These are phyloP conservation scores for Creolimax fragrantissima DNA, from an alignment of 78 protist species.

Conservation along the genomic window DNA sequence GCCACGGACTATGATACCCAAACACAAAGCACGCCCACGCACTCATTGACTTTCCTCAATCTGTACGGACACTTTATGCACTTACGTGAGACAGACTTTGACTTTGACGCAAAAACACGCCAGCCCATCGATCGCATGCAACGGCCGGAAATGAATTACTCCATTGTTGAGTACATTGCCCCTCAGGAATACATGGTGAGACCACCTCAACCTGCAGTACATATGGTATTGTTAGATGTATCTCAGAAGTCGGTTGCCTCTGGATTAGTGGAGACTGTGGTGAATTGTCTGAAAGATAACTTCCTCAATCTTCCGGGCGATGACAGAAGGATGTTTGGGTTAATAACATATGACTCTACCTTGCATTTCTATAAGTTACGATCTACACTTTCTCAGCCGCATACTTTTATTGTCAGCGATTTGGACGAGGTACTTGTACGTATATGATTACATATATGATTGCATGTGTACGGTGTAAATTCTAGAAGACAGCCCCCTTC, in stretches of 20 bases:
- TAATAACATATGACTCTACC: slow-evolving; percentile 17
- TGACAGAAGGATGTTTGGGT: neutral
- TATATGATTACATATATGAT: too few species aligned
- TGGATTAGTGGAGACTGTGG: neutral
- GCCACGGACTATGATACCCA: too few species aligned
- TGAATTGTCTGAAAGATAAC: neutral
- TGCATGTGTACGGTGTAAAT: too few species aligned
- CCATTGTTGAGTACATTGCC: slow-evolving; percentile 19
- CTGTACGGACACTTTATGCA: too few species aligned
- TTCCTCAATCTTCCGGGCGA: slow-evolving; percentile 6
- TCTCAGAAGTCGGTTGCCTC: neutral
- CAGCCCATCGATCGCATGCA: slow-evolving; percentile 7
- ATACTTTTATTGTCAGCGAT: neutral
- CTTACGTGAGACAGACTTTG: neutral
- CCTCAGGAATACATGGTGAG: slow-evolving; percentile 25
- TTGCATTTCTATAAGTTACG: slow-evolving; percentile 17
- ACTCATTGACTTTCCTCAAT: too few species aligned
- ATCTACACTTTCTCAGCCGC: neutral
- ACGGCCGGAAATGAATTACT: neutral
- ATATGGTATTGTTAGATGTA: neutral
- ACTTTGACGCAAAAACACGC: neutral
- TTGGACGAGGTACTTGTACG: neutral
- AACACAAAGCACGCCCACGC: too few species aligned
- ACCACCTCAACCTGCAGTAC: slow-evolving; percentile 12
- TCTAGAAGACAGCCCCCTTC: too few species aligned